phyloP scores from a whole-genome alignment of 768 basidiomycete genomes.

The Boletus tomentosulus region DNA sequence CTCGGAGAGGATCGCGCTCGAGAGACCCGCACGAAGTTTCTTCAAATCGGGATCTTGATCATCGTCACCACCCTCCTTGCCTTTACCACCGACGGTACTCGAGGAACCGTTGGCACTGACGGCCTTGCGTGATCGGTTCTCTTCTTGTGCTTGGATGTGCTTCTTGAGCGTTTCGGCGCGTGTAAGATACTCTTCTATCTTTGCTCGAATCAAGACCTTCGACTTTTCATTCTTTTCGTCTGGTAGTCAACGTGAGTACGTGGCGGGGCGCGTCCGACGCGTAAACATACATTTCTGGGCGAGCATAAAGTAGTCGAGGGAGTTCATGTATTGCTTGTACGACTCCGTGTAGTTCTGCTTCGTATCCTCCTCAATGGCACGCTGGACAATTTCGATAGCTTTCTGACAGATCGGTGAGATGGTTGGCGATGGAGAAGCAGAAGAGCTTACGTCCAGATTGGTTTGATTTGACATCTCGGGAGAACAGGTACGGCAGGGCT shows the following conservation, averaged over 20 bases:
- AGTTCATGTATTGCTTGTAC: slow-evolving; percentile 92
- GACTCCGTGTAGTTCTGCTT: slow-evolving; percentile 93
- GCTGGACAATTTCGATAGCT: slow-evolving; percentile 89
- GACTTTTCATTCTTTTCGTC: slow-evolving; percentile 94
- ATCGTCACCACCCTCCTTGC: slow-evolving; percentile 50
- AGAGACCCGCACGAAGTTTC: slow-evolving; percentile 89
- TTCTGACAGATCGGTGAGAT: slow-evolving; percentile 39
- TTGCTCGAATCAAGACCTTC: slow-evolving; percentile 76
- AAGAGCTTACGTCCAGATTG: slow-evolving; percentile 44
- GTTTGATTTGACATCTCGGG: slow-evolving; percentile 39
- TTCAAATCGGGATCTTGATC: slow-evolving; percentile 90
- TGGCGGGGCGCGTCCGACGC: no score
- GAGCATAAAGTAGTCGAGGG: slow-evolving; percentile 97
- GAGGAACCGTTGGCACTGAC: slow-evolving; percentile 48
- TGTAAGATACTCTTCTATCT: slow-evolving; percentile 87
- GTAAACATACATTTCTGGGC: slow-evolving; percentile 73
- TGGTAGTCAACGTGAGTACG: slow-evolving; percentile 10
- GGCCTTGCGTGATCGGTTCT: slow-evolving; percentile 48
- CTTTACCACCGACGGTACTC: slow-evolving; percentile 41
- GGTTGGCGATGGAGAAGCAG: background rate
- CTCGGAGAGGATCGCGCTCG: slow-evolving; percentile 86
- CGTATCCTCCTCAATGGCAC: slow-evolving; percentile 88
- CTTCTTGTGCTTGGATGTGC: slow-evolving; percentile 61
- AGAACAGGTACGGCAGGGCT: background rate
- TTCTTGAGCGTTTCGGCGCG: slow-evolving; percentile 91